Evolutionary conservation across 1,139 yeast species (phyloP), one percentile per base, ranked within the genome.

Genomic region (Taiozyma onychis): DNA sequence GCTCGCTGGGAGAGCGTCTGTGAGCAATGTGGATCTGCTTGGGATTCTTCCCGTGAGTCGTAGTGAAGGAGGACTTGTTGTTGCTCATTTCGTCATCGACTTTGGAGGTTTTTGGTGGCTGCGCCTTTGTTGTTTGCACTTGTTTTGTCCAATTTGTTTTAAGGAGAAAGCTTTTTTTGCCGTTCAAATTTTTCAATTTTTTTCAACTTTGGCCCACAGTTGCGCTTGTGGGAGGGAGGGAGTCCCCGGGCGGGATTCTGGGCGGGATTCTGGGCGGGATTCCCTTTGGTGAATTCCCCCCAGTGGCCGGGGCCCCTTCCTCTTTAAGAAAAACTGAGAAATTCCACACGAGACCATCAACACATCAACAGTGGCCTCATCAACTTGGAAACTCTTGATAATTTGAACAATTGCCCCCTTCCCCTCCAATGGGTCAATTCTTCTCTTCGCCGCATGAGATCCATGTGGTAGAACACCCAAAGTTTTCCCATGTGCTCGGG

Each of bases 1-100:
- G 76, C 67, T 93, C 99, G 59, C 93, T 83, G 26, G 97, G 97
- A 5, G 97, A 87, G 54, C 97, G 78, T 63, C 98, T 79, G 65
- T 91, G 98, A 27, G 98, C 98, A 59, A 91, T 90, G 69, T 89
- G 95, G 57, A 91, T 69, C 48, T 76, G 76, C 55, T 72, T 74
- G 24, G 81, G 81, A 51, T 72, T 71, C 53, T 67, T 69, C 24
- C 73, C 70, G 18, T 69, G 70, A 6, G 72, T 70, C 9, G 70
- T 67, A 28, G 62, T 58, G 49, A 54, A 57, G 8, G 58, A 56
- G 30, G 57, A 51, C 44, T 43, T 45, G 43, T 43, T 44, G 27
- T 44, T 44, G 21, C 44, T 21, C 48, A 46, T 48, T 16, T 32
- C 43, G 37, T 6, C 24, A 14, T 13, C 24, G 24, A 24, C 7